A percentile compares a stretch with the other conserved stretches of the same genome.
phyloP scores from a whole-genome alignment of 176 grass and related monocot genomes.

The Themeda triandra region DNA sequence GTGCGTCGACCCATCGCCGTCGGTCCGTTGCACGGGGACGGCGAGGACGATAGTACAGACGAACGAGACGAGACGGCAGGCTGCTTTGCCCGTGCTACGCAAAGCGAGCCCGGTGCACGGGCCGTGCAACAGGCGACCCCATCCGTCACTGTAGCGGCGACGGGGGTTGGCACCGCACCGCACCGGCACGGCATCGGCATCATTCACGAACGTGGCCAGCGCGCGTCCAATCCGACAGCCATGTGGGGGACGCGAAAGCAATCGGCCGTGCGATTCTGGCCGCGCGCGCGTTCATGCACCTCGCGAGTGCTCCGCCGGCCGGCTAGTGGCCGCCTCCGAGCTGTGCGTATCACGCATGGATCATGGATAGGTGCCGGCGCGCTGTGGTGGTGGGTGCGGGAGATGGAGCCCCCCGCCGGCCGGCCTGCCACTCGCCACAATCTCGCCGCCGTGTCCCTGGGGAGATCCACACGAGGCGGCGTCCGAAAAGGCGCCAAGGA shows the following conservation, averaged over 20 bases:
- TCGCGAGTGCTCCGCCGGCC: slow-evolving; percentile 1
- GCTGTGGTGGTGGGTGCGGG: background rate
- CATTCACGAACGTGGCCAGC: background rate
- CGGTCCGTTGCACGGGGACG: background rate
- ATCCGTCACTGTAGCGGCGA: background rate
- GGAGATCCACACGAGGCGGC: slow-evolving; percentile 31
- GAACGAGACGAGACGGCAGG: background rate
- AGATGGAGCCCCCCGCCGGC: background rate
- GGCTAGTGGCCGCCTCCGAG: background rate
- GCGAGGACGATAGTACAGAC: background rate
- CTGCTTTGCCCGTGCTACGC: background rate
- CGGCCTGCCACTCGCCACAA: slow-evolving; percentile 12
- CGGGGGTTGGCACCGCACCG: background rate
- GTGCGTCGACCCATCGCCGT: too few species aligned
- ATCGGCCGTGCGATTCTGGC: background rate
- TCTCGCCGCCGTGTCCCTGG: slow-evolving; percentile 13
- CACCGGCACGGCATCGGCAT: background rate
- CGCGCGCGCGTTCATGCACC: background rate
- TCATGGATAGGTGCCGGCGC: too few species aligned
- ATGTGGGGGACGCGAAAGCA: slow-evolving; percentile 22
- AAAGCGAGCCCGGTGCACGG: background rate
- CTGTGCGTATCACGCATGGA: background rate
- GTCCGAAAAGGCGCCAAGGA: background rate
- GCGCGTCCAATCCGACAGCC: slow-evolving; percentile 13
- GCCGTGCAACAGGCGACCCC: background rate